Evolutionary conservation across 164 flowering plant genomes (phyloP), one percentile per base, ranked within the genome.

Genomic region (Dillenia suffruticosa): DNA sequence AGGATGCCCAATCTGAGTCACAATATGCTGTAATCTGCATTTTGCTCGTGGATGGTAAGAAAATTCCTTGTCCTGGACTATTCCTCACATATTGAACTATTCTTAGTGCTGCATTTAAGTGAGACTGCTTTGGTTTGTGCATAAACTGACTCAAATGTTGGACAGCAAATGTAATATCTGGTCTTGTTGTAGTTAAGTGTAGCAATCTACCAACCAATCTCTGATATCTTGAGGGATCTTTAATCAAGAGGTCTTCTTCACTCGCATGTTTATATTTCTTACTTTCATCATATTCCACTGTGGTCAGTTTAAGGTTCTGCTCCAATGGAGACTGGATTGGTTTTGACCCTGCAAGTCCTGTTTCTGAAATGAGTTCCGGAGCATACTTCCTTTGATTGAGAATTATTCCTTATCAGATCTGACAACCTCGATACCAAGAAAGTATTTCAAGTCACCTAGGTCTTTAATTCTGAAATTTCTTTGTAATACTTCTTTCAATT

Each of bases 351-450:
- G 32, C 26, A 3, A 50, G n/a, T 9, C 57, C 49, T 8, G 32
- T 4, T 4, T 17, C 56, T 15, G 15, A 8, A 15, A 52, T 8
- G 10, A 62, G 44, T 2, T 63, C 50, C 15, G 54, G 9, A 44
- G 15, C 22, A 55, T 53, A 63, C 19, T 63, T 63, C 16, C 50
- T 15, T 12, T 63, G 57, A 45, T 11, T 9, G 8, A 63, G 13
- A 12, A n/a, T 3, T 8, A 63, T 45, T 3, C 58, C 12, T 19
- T 14, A 2, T 53, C 5, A 0, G 51, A 12, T 17, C 58, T 10
- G 6, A 58, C 58, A 4, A 53, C 15, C 14, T 63, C 65, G 9
- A 52, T 44, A 9, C 65, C 57, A 13, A 63, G 9, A 12, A 53
- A 49, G 22, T 63, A 55, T 15, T 45, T 63, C 46, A 55, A 32